Base-by-base conservation (phyloP, 2,329 filamentous ascomycete species). In the Alternaria ethzedia region DNA sequence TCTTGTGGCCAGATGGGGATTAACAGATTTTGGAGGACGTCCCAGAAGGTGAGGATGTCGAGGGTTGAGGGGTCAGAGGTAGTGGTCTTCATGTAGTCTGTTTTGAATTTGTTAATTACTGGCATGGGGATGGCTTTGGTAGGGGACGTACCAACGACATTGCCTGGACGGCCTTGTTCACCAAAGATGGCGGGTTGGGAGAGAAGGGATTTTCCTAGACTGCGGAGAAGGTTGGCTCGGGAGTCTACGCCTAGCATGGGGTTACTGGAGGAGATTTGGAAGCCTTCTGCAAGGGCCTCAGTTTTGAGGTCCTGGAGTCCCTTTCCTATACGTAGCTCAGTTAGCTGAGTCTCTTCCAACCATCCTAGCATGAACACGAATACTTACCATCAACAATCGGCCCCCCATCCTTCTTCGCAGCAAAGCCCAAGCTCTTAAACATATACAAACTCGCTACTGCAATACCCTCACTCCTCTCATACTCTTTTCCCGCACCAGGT, bases 41-140 rank as follows among this genome's bases (percentile, higher is more conserved):
- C 89, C 95, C 95, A 98, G 12, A 98, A 85, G 0, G 93, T 92
- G 1, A 93, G 91, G 15, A 98, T 97, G 92, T 94, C 74, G 30
- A 64, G 56, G 41, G 30, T 68, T 30, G 67, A 64, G 1, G 59
- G 25, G 52, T 75, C 69, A 66, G 71, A 61, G 0, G 74, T 47
- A 0, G 61, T 66, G 2, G 64, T 65, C 2, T 61, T 62, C 52
- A 75, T 66, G 59, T 71, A 69, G 46, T 66, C 68, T 65, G 54
- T 28, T 7, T 7, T 52, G 5, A 9, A 9, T 26, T 25, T 9
- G 60, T 55, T 11, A 52, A 26, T 51, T 6, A 11, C 2, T 21
- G 55, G 6, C 13, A 26, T 47, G 17, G 7, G 21, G 7, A 32
- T 12, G 23, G 26, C 26, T 5, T 28, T 28, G 26, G 10, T 7